phyloP scores from a whole-genome alignment of 805 yeast species.

The Candida xiaguanensis region DNA sequence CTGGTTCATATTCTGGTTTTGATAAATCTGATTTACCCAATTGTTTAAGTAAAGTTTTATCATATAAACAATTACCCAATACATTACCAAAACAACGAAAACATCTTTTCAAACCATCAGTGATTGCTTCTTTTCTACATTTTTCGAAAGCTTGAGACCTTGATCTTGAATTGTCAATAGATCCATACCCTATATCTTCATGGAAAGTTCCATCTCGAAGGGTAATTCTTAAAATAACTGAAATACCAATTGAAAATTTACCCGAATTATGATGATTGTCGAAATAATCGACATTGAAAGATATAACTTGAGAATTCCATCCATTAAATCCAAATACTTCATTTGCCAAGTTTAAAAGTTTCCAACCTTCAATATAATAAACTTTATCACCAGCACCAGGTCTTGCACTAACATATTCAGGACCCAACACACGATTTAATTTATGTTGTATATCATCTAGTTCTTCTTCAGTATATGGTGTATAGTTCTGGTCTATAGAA shows the following conservation, averaged over 20 bases:
- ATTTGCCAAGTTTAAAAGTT: conserved; percentile 73
- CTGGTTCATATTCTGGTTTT: conserved; percentile 23
- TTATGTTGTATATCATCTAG: conserved; percentile 29
- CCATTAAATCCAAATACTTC: conserved; percentile 82
- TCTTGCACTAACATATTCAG: conserved; percentile 72
- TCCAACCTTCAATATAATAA: conserved; percentile 81
- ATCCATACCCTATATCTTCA: conserved; percentile 76
- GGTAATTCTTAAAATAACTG: conserved; percentile 67
- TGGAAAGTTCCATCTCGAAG: conserved; percentile 79
- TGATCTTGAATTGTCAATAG: conserved; percentile 63
- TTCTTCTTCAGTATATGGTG: conserved; percentile 29
- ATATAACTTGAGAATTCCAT: conserved; percentile 71
- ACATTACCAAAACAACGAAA: conserved; percentile 77
- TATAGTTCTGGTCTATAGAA: not conserved
- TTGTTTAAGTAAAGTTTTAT: conserved; percentile 57
- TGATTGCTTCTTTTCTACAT: conserved; percentile 81
- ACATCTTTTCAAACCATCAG: conserved; percentile 78
- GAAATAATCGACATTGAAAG: conserved; percentile 63
- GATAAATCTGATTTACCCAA: conserved; percentile 42
- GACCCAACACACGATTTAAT: conserved; percentile 52
- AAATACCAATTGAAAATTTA: conserved; percentile 60
- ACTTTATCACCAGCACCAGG: conserved; percentile 70
- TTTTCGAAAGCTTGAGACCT: conserved; percentile 75
- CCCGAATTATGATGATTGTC: conserved; percentile 57
- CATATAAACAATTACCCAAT: conserved; percentile 81